A percentile compares a stretch with the other conserved stretches of the same genome.
phyloP scores from a whole-genome alignment of 257 asterid species.

The Solanum medicagineum region DNA sequence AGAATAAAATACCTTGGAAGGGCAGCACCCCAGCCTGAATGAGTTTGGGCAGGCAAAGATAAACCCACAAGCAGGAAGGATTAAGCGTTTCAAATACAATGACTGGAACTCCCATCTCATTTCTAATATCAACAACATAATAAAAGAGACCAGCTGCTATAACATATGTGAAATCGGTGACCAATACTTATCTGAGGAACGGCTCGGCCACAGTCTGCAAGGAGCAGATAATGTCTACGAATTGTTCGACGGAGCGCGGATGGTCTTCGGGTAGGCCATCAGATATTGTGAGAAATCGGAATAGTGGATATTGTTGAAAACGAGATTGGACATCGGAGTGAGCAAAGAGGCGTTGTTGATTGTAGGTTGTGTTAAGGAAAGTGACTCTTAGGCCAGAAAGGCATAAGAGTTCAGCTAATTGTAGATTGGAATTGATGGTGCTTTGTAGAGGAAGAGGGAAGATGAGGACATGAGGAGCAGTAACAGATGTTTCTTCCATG shows the following conservation, averaged over 20 bases:
- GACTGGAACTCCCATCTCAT: conserved; percentile 6
- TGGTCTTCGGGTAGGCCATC: conserved; percentile 48
- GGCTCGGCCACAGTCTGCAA: conserved; percentile 5
- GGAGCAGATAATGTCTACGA: conserved; percentile 4
- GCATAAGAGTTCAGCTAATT: conserved; percentile 41
- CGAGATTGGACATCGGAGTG: conserved; percentile 10
- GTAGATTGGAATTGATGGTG: conserved; percentile 30
- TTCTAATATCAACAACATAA: conserved; percentile 15
- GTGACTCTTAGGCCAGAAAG: conserved; percentile 20
- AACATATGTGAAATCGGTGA: not conserved
- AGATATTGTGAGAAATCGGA: conserved; percentile 18
- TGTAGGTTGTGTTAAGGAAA: conserved; percentile 20
- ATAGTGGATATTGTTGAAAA: conserved; percentile 16
- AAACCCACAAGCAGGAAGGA: conserved; percentile 15
- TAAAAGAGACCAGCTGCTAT: conserved; percentile 15
- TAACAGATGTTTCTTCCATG: not conserved
- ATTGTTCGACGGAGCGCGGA: conserved; percentile 17
- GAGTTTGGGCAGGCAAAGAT: conserved; percentile 1
- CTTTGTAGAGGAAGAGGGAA: conserved; percentile 34
- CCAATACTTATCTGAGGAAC: not conserved
- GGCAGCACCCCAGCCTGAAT: conserved; percentile 15
- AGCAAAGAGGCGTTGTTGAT: conserved; percentile 24
- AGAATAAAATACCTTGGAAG: not conserved
- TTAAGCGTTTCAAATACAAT: conserved; percentile 8
- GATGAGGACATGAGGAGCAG: conserved; percentile 36